These are phyloP conservation scores for Silene uniflora DNA, from an alignment of 148 eudicot species.

Conservation along the genomic window DNA sequence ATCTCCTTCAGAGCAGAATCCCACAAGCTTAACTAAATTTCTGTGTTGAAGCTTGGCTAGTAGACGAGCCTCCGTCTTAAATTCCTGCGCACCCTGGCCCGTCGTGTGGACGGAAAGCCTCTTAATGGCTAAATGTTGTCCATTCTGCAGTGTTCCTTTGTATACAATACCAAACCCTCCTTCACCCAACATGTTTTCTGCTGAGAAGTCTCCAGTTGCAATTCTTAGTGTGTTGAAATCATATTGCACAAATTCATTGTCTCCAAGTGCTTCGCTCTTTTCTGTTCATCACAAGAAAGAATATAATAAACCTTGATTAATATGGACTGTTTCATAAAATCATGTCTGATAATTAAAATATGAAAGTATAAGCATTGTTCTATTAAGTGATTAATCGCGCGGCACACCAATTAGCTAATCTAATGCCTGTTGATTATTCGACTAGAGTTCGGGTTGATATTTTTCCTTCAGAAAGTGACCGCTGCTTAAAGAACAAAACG, in stretches of 20 bases:
- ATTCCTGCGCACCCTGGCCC: slow-evolving; percentile 14
- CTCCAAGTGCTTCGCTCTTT: too few species aligned
- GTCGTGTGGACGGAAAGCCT: slow-evolving; percentile 13
- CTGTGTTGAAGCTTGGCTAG: slow-evolving; percentile 23
- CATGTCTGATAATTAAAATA: too few species aligned
- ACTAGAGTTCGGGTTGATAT: too few species aligned
- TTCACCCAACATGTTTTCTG: slow-evolving; percentile 24
- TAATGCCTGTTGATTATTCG: too few species aligned
- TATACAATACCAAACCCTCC: slow-evolving; percentile 32
- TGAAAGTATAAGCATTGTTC: too few species aligned
- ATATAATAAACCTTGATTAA: too few species aligned
- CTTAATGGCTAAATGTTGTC: slow-evolving; percentile 13
- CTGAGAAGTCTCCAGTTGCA: slow-evolving; percentile 18
- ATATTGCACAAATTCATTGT: neutral
- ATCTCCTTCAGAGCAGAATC: slow-evolving; percentile 11
- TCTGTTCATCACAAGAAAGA: too few species aligned
- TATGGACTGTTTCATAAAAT: too few species aligned
- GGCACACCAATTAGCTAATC: too few species aligned
- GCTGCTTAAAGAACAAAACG: too few species aligned
- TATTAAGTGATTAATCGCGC: too few species aligned
- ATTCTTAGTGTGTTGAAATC: slow-evolving; percentile 17
- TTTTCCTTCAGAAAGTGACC: too few species aligned
- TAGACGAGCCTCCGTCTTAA: slow-evolving; percentile 19
- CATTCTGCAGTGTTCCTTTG: slow-evolving; percentile 22
- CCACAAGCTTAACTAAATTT: slow-evolving; percentile 3